Base-by-base conservation (phyloP, 2,329 filamentous ascomycete species). In the Aspergillus novofumigatus region DNA sequence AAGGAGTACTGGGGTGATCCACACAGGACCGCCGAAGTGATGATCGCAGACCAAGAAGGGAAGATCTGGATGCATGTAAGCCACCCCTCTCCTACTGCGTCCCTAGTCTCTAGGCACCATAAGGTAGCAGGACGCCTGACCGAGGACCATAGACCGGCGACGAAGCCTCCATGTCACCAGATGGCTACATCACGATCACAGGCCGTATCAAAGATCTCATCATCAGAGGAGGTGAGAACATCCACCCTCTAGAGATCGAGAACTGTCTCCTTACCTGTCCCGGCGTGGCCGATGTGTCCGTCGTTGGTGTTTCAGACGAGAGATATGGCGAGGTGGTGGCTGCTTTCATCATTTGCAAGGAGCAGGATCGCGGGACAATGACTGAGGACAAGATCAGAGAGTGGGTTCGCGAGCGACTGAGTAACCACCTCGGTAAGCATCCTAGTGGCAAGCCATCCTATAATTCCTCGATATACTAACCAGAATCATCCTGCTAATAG, bases 131-230 rank as follows among this genome's bases (percentile, higher is more conserved):
- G 32, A n/a, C 2, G 3, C n/a, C 55, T 60, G 53, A 49, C 14
- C 17, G 35, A 28, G 9, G 45, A 6, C 10, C 10, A 10, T n/a
- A 89, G 74, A 95, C 89, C 0, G 94, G 94, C 21, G 94, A 99
- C 68, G 93, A 97, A 78, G 94, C 92, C 1, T 77, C 80, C 53
- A 95, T 97, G 83, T 91, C 95, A 59, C 80, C 75, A 4, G 81
- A 92, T 28, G 94, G 93, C 2, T 97, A 92, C 70, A 84, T 97
- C 2, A 83, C 84, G 64, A 96, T 97, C 68, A 97, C 92, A 0
- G 91, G 92, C 3, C 82, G 92, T 17, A 93, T 96, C 69, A 97
- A 97, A 75, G 94, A 99, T 71, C 76, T 97, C 54, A 97, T 99
- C 66, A 97, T 97, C 70, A 85, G 91, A 26, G 93, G 90, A 28